Conservation (phyloP, 345 rosid species). For the Eucalyptus cloeziana region DNA sequence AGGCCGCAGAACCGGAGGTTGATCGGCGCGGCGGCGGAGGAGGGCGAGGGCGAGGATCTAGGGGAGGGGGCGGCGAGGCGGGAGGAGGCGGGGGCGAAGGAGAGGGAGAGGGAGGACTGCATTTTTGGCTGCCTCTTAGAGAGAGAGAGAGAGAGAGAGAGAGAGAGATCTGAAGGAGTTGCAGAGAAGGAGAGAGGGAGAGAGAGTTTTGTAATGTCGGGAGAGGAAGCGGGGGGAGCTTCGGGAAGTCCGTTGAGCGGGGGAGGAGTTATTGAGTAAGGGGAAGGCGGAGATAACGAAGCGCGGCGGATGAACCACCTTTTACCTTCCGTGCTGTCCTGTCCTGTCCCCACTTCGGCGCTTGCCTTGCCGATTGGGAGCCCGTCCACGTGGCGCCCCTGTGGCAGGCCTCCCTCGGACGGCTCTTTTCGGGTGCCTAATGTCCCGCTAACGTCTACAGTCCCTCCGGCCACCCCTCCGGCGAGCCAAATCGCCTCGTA, state of each 20-base stretch:
- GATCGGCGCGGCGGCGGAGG: conserved; percentile 15
- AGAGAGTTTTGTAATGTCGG: not conserved
- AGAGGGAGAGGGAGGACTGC: conserved; percentile 46
- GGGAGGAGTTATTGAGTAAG: not conserved
- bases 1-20: conserved; percentile 82
- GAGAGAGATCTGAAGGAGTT: not conserved
- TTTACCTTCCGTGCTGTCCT: not conserved
- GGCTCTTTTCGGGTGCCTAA: fast-evolving
- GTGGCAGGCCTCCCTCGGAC: not conserved
- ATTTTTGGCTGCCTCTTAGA: conserved; percentile 1
- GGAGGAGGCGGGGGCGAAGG: conserved; percentile 25
- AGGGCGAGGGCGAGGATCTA: conserved; percentile 13
- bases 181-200: conserved; percentile 1
- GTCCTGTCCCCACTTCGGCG: not conserved
- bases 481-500: too few species aligned
- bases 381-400: not conserved
- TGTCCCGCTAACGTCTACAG: too few species aligned
- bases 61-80: conserved; percentile 11
- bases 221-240: not conserved
- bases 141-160: not conserved
- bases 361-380: not conserved
- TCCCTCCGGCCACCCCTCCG: too few species aligned
- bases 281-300: not conserved
- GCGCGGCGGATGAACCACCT: conserved; percentile 43
- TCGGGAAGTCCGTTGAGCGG: conserved; percentile 25